These are phyloP conservation scores for Thecaphora thlaspeos DNA, from an alignment of 1,284 basidiomycete genomes.

Conservation along the genomic window DNA sequence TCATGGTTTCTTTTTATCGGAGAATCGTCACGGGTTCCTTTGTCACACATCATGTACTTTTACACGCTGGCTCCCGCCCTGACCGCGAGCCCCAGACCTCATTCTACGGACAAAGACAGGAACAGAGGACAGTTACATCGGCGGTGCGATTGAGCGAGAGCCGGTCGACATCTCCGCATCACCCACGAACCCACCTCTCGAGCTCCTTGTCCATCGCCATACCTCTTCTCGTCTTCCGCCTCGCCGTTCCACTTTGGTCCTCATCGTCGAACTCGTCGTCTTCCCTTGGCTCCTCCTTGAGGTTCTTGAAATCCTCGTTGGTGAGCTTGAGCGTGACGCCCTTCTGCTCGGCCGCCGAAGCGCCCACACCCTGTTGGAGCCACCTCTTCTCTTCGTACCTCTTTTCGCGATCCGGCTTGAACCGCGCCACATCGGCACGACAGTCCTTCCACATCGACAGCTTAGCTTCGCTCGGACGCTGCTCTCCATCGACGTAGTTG, in stretches of 20 bases:
- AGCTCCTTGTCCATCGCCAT: neutral
- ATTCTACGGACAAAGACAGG: no score
- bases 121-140: no score
- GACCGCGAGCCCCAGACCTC: no score
- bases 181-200: neutral
- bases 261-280: neutral
- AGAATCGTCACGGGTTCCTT: no score
- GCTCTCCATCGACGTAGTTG: neutral
- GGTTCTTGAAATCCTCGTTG: neutral
- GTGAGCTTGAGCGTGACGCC: neutral
- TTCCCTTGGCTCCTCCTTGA: neutral
- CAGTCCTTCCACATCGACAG: neutral
- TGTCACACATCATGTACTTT: no score
- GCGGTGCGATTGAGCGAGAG: no score
- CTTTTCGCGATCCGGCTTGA: neutral
- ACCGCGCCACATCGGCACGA: neutral
- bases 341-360: no score
- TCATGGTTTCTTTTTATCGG: no score
- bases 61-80: no score
- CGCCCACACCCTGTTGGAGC: neutral
- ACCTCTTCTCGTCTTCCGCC: neutral
- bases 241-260: neutral
- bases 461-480: neutral
- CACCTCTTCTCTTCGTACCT: neutral
- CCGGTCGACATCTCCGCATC: no score